Evolutionary conservation across 2,329 filamentous ascomycete species (phyloP), one percentile per base, ranked within the genome.

Genomic region (Calonectria hawksworthii): DNA sequence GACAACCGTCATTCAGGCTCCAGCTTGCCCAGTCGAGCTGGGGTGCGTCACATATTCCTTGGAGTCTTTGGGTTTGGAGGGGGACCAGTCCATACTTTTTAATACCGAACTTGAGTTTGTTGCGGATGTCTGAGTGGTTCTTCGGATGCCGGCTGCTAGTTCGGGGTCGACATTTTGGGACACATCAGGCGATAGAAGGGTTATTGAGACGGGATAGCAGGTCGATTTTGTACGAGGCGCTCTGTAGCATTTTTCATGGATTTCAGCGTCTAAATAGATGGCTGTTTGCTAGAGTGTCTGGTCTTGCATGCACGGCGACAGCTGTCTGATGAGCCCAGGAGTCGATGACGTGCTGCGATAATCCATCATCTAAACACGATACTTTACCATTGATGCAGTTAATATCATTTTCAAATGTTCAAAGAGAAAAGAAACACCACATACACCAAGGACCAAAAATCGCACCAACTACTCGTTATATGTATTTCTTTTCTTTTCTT

Each of bases 1-100:
- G 80, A 80, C 76, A 79, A 75, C 78, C 78, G 77, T 79, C 76
- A 77, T 82, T 78, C 69, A 72, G 72, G 77, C 76, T 79, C 78
- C 68, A 78, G 70, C 75, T 80, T 79, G 77, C 78, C 74, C 81
- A 80, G 73, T 79, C 77, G 78, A 80, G 80, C 75, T 76, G 73
- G 77, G 77, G 79, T 76, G 78, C 78, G 78, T 82, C 81, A 81
- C 84, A 83, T 84, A 82, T 84, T 85, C 83, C 81, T 83, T 81
- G 84, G 85, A 86, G 85, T 86, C 83, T 79, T 84, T 84, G 84
- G 80, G 79, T 84, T 84, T 84, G 82, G 83, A 83, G 79, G 83
- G 68, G 80, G 80, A 83, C 81, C 79, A 83, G 83, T 83, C 81
- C 81, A 85, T 82, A 83, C 81, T 83, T 84, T 83, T 82, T 83